Percentiles rank a stretch among this genome's conserved stretches.
Conservation (phyloP, 768 basidiomycete species). For the Termitomyces sp. region DNA sequence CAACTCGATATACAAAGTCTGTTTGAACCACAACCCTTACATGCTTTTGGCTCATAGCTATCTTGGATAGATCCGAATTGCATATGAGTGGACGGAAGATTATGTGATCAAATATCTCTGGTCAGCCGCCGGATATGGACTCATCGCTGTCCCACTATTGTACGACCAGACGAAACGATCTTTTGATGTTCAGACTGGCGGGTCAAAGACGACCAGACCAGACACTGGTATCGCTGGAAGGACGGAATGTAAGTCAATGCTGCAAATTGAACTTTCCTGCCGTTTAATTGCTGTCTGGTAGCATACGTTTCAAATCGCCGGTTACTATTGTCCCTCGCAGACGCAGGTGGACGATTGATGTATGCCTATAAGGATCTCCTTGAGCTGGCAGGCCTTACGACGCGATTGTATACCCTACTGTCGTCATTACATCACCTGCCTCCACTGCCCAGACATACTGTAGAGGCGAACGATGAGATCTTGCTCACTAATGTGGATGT, state of each 20-base stretch:
- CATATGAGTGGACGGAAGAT: slow-evolving; percentile 95
- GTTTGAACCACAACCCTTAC: slow-evolving; percentile 5
- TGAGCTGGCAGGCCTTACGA: slow-evolving; percentile 92
- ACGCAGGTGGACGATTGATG: slow-evolving; percentile 94
- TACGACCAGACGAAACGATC: slow-evolving; percentile 53
- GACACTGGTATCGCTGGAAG: slow-evolving; percentile 41
- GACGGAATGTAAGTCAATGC: slow-evolving; percentile 36
- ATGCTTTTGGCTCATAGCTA: background rate
- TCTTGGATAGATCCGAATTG: slow-evolving; percentile 66
- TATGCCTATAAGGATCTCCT: slow-evolving; percentile 95
- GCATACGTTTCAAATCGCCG: slow-evolving; percentile 92
- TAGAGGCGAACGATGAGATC: slow-evolving; percentile 40
- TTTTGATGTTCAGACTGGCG: slow-evolving; percentile 17
- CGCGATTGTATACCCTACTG: slow-evolving; percentile 81
- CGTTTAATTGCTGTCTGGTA: slow-evolving; percentile 10
- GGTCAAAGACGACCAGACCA: slow-evolving; percentile 7
- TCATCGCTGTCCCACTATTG: slow-evolving; percentile 88
- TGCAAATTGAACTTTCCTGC: too few relatives aligned
- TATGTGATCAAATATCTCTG: slow-evolving; percentile 95
- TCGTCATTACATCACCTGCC: slow-evolving; percentile 79
- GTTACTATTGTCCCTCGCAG: slow-evolving; percentile 88
- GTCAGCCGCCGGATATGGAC: slow-evolving; percentile 87
- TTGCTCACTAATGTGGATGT: slow-evolving; percentile 68
- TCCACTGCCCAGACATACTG: slow-evolving; percentile 36
- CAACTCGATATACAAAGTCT: slow-evolving; percentile 85